Conservation (phyloP, 306 rosid species). For the Ochetophila trinervis region DNA sequence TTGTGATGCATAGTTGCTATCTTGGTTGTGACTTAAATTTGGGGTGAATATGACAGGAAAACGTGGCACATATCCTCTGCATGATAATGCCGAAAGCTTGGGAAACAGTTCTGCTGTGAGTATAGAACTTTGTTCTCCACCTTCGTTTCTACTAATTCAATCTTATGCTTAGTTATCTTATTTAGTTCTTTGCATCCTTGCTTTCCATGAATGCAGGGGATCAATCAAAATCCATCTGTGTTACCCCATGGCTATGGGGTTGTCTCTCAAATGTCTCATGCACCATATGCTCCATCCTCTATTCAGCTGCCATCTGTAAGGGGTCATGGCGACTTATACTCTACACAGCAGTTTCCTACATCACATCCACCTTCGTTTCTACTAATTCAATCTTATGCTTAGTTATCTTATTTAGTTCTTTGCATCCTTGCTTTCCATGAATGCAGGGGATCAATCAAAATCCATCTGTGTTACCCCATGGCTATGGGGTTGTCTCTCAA, state of each 20-base stretch:
- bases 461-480: not conserved
- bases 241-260: not conserved
- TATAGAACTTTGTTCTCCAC: not conserved
- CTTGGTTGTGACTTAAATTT: slow-evolving; percentile 2
- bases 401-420: not conserved
- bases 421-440: not conserved
- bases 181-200: not conserved
- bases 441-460: slow-evolving; percentile 8
- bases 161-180: not conserved
- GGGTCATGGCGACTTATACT: not conserved
- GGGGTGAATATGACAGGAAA: not conserved
- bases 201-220: not conserved
- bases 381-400: not conserved
- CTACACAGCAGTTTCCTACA: slow-evolving; percentile 1
- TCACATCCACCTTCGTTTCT: slow-evolving; percentile 3
- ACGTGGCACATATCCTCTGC: slow-evolving; percentile 6
- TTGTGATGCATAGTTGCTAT: not conserved
- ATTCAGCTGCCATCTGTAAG: not conserved
- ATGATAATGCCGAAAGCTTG: slow-evolving; percentile 1
- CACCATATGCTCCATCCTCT: slow-evolving; percentile 1
- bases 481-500: not conserved
- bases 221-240: slow-evolving; percentile 1
- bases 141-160: not conserved
- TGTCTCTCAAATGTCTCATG: not conserved
- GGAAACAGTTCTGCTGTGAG: slow-evolving; percentile 4